Evolutionary conservation across 164 flowering plant genomes (phyloP).

Genomic region (Sextonia rubra): DNA sequence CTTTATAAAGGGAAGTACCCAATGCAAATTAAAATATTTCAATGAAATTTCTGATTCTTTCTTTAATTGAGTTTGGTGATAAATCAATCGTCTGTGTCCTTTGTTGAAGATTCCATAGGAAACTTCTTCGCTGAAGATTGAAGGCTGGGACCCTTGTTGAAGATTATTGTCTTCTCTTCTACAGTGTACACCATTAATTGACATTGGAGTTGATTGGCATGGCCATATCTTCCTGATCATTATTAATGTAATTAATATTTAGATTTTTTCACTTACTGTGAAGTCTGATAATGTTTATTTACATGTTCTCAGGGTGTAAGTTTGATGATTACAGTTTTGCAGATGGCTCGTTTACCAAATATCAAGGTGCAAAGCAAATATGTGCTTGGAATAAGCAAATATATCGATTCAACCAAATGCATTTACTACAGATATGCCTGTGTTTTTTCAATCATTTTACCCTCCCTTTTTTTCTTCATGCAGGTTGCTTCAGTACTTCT

Average conservation of each 20-base stretch:
- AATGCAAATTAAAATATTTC: too few species aligned
- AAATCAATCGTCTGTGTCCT: too few species aligned
- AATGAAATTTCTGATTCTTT: too few species aligned
- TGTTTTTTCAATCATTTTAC: background rate
- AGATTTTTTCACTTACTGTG: background rate
- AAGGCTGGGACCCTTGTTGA: too few species aligned
- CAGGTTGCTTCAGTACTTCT: conserved; percentile 95
- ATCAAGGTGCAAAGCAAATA: conserved; percentile 53
- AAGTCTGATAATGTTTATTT: conserved; percentile 1
- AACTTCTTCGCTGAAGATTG: too few species aligned
- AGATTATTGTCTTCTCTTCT: too few species aligned
- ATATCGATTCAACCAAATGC: background rate
- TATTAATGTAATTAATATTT: background rate
- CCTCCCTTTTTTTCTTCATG: conserved; percentile 7
- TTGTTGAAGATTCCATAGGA: too few species aligned
- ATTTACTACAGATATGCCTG: background rate
- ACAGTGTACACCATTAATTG: too few species aligned
- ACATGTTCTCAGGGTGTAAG: conserved; percentile 71
- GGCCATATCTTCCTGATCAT: too few species aligned
- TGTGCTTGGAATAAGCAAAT: background rate
- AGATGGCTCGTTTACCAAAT: conserved; percentile 84
- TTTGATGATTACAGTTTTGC: conserved; percentile 85
- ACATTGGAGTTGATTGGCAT: too few species aligned
- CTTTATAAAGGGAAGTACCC: too few species aligned
- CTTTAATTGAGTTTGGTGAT: too few species aligned